phyloP scores from a whole-genome alignment of 192 early-diverging fungal genomes.

The Dimargaris xerosporica region DNA sequence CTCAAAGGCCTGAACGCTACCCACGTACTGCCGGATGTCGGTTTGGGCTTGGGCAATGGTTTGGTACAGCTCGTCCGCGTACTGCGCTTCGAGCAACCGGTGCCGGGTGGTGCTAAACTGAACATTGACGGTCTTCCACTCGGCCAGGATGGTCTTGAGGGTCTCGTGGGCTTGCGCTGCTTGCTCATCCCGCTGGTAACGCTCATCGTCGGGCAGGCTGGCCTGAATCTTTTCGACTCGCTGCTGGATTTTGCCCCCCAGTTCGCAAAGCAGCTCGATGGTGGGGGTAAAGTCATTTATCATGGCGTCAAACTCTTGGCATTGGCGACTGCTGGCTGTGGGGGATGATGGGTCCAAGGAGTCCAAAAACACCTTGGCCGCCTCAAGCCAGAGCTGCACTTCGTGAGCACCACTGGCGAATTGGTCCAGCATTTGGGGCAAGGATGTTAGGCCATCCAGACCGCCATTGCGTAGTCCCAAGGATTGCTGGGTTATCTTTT shows the following conservation, averaged over 20 bases:
- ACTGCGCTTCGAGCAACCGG: constrained; percentile 9
- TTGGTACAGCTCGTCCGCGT: constrained; percentile 1
- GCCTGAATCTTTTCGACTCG: constrained; percentile 6
- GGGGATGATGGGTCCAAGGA: not conserved
- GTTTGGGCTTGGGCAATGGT: constrained; percentile 7
- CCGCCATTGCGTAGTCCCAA: no score
- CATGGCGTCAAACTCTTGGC: constrained; percentile 12
- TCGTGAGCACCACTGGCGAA: constrained; percentile 9
- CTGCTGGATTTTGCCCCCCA: constrained; percentile 3
- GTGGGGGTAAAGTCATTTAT: constrained; percentile 11
- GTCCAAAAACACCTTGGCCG: constrained; percentile 11
- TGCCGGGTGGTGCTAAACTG: not conserved
- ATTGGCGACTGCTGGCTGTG: not conserved
- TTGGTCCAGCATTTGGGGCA: constrained; percentile 13
- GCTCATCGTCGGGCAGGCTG: constrained; percentile 8
- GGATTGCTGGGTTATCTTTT: no score
- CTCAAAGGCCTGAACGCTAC: constrained; percentile 7
- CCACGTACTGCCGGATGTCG: constrained; percentile 8
- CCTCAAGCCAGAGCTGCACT: constrained; percentile 13
- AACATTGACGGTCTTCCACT: constrained; percentile 1
- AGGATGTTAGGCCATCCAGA: not conserved
- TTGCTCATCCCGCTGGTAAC: constrained; percentile 1
- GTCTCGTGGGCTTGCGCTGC: not conserved
- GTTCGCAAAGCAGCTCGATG: constrained; percentile 10
- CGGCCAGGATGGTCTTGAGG: constrained; percentile 6